These are phyloP conservation scores for Paraconiothyrium sp. DNA, from an alignment of 2,329 filamentous ascomycete species.

Conservation along the genomic window DNA sequence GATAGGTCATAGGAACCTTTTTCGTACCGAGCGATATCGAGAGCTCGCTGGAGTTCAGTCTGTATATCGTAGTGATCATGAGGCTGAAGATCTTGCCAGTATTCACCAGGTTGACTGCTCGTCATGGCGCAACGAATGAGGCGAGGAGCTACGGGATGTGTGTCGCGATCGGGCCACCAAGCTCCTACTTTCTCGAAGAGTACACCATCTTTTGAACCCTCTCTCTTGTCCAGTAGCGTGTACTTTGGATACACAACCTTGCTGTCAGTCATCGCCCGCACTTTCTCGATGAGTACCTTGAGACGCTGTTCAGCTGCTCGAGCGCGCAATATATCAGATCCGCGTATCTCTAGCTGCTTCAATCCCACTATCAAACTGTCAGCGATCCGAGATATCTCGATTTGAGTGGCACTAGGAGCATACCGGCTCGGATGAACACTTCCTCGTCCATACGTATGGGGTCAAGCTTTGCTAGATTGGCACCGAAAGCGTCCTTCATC, in stretches of 20 bases:
- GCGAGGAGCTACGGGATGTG: constrained; percentile 33
- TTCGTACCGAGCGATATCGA: constrained; percentile 35
- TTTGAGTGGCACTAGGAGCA: not conserved
- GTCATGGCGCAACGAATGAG: constrained; percentile 30
- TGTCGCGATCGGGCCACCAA: constrained; percentile 38
- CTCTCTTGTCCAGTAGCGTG: constrained; percentile 38
- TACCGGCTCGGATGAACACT: constrained; percentile 35
- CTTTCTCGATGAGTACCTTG: constrained; percentile 32
- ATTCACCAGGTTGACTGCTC: constrained; percentile 30
- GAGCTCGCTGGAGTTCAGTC: constrained; percentile 24
- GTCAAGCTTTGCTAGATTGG: constrained; percentile 40
- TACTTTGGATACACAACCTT: constrained; percentile 18
- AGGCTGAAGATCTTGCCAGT: constrained; percentile 29
- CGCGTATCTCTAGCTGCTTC: constrained; percentile 36
- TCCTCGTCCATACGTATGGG: constrained; percentile 35
- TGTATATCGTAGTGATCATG: constrained; percentile 29
- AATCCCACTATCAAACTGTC: constrained; percentile 1
- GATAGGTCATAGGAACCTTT: constrained; percentile 39
- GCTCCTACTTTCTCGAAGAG: constrained; percentile 24
- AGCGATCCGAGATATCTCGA: constrained; percentile 18
- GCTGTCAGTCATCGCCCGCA: constrained; percentile 24
- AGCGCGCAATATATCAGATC: constrained; percentile 24
- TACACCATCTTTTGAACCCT: constrained; percentile 32
- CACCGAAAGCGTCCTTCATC: constrained; percentile 39
- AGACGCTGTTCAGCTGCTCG: constrained; percentile 33